Percentiles rank a stretch among this genome's conserved stretches.
Evolutionary conservation across 2,329 filamentous ascomycete species (phyloP).

Genomic region (Pseudogymnoascus pannorum): DNA sequence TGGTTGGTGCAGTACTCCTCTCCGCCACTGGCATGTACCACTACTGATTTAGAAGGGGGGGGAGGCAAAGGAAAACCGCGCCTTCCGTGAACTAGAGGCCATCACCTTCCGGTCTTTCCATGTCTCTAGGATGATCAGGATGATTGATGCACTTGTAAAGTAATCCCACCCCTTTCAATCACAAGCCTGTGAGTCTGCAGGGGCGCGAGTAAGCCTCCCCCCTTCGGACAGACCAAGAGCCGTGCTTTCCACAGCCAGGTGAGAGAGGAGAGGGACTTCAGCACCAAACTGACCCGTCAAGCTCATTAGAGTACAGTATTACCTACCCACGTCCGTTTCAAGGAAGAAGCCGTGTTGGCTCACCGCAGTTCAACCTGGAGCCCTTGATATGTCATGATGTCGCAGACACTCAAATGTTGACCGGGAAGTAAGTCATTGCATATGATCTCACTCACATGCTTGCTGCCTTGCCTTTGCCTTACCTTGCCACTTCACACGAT

Average conservation of each 20-base stretch:
- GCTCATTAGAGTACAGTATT: neutral
- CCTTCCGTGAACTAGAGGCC: slow-evolving; percentile 1
- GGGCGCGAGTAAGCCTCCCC: slow-evolving; percentile 4
- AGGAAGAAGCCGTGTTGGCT: slow-evolving; percentile 7
- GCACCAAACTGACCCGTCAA: neutral
- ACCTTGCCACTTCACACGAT: slow-evolving; percentile 5
- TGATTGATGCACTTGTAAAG: neutral
- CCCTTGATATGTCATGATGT: slow-evolving; percentile 8
- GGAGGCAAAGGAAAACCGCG: neutral
- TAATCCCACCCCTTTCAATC: neutral
- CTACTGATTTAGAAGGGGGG: neutral
- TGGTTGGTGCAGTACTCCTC: neutral
- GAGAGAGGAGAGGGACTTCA: neutral
- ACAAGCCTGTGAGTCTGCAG: neutral
- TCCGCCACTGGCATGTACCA: slow-evolving; percentile 5
- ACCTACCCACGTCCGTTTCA: slow-evolving; percentile 6
- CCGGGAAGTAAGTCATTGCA: neutral
- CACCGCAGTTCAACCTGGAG: neutral
- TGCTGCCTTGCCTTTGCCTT: slow-evolving; percentile 5
- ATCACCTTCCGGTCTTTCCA: slow-evolving; percentile 3
- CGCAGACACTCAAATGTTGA: neutral
- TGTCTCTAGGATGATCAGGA: slow-evolving; percentile 8
- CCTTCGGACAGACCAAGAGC: slow-evolving; percentile 3
- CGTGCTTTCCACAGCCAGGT: neutral
- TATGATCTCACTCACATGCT: slow-evolving; percentile 6